Conservation (phyloP, 148 eudicot species). For the Chenopodium formosanum region DNA sequence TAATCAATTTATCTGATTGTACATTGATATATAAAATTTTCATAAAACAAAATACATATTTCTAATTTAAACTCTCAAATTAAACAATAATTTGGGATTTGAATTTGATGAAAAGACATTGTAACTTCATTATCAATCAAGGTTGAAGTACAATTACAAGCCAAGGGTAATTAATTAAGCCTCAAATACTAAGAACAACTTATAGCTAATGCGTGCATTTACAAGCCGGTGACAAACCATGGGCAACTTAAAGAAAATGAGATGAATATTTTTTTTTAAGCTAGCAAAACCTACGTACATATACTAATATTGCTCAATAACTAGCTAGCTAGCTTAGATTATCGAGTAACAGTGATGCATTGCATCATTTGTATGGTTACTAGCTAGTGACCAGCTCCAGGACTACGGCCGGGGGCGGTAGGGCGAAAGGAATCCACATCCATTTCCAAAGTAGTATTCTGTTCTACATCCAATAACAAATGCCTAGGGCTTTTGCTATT, state of each 20-base stretch:
- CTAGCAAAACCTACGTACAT: neutral
- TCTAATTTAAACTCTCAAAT: too few relatives aligned
- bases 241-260: neutral
- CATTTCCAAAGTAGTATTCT: conserved; percentile 12
- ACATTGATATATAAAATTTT: too few relatives aligned
- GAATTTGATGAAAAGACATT: too few relatives aligned
- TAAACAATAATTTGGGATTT: too few relatives aligned
- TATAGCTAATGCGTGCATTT: neutral
- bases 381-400: conserved; percentile 36
- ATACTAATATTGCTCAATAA: neutral
- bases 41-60: too few relatives aligned
- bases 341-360: neutral
- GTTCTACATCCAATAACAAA: neutral
- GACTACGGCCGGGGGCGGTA: conserved; percentile 31
- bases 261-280: neutral
- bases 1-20: too few relatives aligned
- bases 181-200: neutral
- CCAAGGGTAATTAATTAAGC: neutral
- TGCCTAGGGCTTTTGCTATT: conserved; percentile 9
- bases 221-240: neutral
- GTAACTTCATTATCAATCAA: neutral
- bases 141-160: neutral
- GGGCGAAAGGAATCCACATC: conserved; percentile 29
- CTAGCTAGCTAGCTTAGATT: neutral
- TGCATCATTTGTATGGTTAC: too few relatives aligned